phyloP scores from a whole-genome alignment of 805 yeast species.

The Candida caryicola region DNA sequence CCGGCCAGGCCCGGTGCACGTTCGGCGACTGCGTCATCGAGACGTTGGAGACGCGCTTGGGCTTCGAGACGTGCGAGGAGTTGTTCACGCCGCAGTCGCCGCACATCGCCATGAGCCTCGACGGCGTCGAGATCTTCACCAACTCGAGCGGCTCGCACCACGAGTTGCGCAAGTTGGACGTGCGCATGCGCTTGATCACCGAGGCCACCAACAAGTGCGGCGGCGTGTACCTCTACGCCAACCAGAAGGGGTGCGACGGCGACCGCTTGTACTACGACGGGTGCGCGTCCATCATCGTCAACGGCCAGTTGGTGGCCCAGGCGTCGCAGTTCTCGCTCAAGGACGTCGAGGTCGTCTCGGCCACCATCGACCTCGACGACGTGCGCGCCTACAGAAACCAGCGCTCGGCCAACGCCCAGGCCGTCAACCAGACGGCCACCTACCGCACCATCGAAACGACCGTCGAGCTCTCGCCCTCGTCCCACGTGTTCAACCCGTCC shows the following conservation, averaged over 20 bases:
- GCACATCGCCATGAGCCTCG: constrained; percentile 84
- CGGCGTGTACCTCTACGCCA: constrained; percentile 89
- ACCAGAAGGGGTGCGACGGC: constrained; percentile 98
- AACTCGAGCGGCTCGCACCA: constrained; percentile 98
- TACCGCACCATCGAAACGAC: constrained; percentile 61
- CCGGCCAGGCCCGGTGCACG: constrained; percentile 65
- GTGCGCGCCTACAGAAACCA: constrained; percentile 79
- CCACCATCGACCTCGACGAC: constrained; percentile 90
- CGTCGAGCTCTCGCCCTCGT: constrained; percentile 62
- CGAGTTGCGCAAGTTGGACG: constrained; percentile 84
- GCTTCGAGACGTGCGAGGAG: constrained; percentile 99
- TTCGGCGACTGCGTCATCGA: constrained; percentile 91
- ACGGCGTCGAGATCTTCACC: constrained; percentile 96
- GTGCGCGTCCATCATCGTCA: constrained; percentile 89
- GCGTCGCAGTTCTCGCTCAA: constrained; percentile 84
- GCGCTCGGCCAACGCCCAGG: constrained; percentile 76
- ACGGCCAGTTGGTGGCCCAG: constrained; percentile 90
- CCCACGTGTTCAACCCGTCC: constrained; percentile 56
- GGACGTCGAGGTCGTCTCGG: constrained; percentile 94
- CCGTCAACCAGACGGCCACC: constrained; percentile 41
- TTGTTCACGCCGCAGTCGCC: constrained; percentile 95
- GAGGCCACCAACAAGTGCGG: constrained; percentile 97
- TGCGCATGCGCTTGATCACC: constrained; percentile 76
- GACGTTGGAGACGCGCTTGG: constrained; percentile 82
- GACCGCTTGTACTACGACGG: constrained; percentile 97